Evolutionary conservation across 305 asterid genomes (phyloP).

Genomic region (Solanum aculeatissimum): DNA sequence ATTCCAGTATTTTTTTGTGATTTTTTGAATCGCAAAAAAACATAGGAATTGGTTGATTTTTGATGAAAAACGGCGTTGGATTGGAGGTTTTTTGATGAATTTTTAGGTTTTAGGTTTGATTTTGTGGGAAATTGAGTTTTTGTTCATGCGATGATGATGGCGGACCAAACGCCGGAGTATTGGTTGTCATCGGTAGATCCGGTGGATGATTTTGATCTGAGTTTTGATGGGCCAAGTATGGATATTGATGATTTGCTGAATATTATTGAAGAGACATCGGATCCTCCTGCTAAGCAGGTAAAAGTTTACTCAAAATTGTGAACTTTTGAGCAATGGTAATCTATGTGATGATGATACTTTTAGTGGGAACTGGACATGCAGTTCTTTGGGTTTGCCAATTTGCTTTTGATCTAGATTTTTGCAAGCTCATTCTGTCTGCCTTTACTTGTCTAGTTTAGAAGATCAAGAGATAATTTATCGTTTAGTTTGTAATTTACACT

Average conservation of each 20-base stretch:
- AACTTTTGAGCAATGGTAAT: not conserved
- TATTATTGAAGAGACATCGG: not conserved
- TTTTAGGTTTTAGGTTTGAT: not conserved
- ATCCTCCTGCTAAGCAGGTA: not conserved
- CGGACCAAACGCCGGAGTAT: not conserved
- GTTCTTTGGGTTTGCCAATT: not conserved
- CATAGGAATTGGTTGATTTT: not conserved
- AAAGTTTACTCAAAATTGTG: not conserved
- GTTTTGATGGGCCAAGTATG: not conserved
- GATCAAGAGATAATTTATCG: not conserved
- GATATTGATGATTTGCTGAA: not conserved
- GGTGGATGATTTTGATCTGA: not conserved
- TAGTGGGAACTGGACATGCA: not conserved
- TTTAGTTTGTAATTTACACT: not conserved
- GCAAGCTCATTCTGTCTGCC: not conserved
- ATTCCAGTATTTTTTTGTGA: not conserved
- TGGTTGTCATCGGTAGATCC: not conserved
- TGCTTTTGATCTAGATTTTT: not conserved
- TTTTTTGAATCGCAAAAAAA: not conserved
- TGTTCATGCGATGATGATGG: not conserved
- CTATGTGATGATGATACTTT: not conserved
- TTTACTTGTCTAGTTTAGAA: not conserved
- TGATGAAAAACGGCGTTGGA: not conserved
- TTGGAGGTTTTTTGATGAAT: not conserved
- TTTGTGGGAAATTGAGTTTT: not conserved